Evolutionary conservation across 2,329 filamentous ascomycete species (phyloP).

Genomic region (Ophiobolus disseminans): DNA sequence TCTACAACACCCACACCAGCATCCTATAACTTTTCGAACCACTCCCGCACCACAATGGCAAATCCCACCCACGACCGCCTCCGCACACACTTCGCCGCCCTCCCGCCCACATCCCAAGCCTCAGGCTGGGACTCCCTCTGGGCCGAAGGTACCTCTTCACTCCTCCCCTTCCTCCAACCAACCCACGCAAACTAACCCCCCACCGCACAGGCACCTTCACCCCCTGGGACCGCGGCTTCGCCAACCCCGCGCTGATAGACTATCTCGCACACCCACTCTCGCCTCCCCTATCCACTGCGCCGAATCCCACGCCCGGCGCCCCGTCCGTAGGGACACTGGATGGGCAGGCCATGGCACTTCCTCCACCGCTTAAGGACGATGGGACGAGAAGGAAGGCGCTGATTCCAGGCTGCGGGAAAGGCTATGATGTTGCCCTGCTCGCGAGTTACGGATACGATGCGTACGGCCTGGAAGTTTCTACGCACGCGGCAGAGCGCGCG

Average conservation of each 20-base stretch:
- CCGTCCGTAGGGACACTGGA: slow-evolving; percentile 10
- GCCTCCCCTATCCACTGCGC: slow-evolving; percentile 15
- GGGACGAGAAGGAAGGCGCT: slow-evolving; percentile 64
- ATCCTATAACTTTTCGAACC: too few relatives aligned
- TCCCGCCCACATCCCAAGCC: slow-evolving; percentile 51
- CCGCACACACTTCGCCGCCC: slow-evolving; percentile 52
- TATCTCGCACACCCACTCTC: slow-evolving; percentile 47
- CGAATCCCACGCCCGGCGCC: slow-evolving; percentile 29
- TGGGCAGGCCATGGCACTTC: neutral
- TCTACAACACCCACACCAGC: neutral
- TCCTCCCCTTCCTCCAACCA: too few relatives aligned
- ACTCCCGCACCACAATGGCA: slow-evolving; percentile 28
- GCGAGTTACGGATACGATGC: slow-evolving; percentile 78
- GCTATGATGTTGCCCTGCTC: slow-evolving; percentile 81
- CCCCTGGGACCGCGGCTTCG: slow-evolving; percentile 66
- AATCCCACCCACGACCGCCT: slow-evolving; percentile 47
- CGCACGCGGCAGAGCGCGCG: slow-evolving; percentile 58
- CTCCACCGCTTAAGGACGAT: slow-evolving; percentile 21
- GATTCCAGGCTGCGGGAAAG: slow-evolving; percentile 82
- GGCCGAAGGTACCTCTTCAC: too few relatives aligned
- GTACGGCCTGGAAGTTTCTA: slow-evolving; percentile 74
- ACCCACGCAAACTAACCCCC: too few relatives aligned
- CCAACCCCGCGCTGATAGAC: slow-evolving; percentile 67
- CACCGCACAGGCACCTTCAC: slow-evolving; percentile 59
- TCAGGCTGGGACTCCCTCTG: slow-evolving; percentile 64